Base-by-base conservation (phyloP, 1,284 basidiomycete genomes). In the Hypsizygus ulmarius region DNA sequence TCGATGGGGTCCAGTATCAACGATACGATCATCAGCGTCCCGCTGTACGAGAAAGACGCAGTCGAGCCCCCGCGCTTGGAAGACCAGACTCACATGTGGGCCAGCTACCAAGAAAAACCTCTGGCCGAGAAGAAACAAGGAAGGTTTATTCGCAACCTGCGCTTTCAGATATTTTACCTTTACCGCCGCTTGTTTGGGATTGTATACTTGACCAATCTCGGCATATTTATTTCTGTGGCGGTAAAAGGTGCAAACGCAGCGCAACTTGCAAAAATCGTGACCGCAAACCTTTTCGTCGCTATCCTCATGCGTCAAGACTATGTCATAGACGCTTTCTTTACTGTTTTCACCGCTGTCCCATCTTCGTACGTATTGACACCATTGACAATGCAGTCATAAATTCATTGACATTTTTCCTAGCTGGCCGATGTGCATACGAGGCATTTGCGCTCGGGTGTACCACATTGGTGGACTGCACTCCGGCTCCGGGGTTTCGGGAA, bases 271-370 rank as follows among this genome's bases (percentile, higher is more conserved):
- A 64, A 73, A 30, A 71, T 78, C 52, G 74, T 77, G 21, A 65
- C 78, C n/a, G 66, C 75, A 10, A 81, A 81, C 52, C 62, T 81
- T 12, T 78, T 78, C 54, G 72, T 69, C 39, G 73, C 77, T 3
- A 76, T 81, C 43, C 64, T 81, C n/a, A 80, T 82, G 75, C 73
- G 80, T 18, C 79, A 82, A 61, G 79, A 80, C 59, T 77, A 80
- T 54, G 76, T 81, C 14, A 72, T 81, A 54, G 80, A 81, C 53
- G 64, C 70, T 1, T 77, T 81, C 59, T 81, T 79, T 66, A 74
- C 70, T 21, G 64, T 75, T 5, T 73, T 70, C 43, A 78, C 75
- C 48, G 66, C 75, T 19, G 72, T 78, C n/a, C 77, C 77, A 15
- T 30, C 28, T 27, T 41, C 39, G 39, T 41, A 16, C 29, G 39